Conservation (phyloP, 192 early-diverging fungal genomes). For the Podila verticillata region DNA sequence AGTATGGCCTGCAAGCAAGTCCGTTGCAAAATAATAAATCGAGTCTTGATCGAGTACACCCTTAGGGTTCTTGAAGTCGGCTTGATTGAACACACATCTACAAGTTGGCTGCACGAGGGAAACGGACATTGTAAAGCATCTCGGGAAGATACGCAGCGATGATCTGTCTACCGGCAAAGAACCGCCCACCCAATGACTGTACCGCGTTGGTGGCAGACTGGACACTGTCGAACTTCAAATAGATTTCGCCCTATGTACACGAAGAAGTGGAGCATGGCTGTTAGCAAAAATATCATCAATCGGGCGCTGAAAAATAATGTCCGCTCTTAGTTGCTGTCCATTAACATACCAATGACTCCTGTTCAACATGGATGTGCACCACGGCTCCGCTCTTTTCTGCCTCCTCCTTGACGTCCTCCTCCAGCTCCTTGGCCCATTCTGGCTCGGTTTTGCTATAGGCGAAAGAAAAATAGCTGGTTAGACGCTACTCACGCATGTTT, state of each 20-base stretch:
- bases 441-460: conserved; percentile 78
- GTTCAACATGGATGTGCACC: conserved; percentile 78
- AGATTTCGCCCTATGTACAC: conserved; percentile 77
- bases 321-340: no score
- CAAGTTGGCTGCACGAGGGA: conserved; percentile 67
- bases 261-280: neutral
- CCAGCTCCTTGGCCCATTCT: conserved; percentile 86
- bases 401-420: conserved; percentile 86
- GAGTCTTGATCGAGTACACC: neutral
- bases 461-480: conserved; percentile 3
- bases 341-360: conserved; percentile 60
- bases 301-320: no score
- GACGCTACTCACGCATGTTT: neutral
- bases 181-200: conserved; percentile 80
- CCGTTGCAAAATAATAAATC: no score
- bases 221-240: conserved; percentile 81
- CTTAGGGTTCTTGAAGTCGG: neutral
- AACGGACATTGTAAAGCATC: conserved; percentile 71
- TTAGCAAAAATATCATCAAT: neutral
- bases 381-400: conserved; percentile 82
- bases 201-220: conserved; percentile 74
- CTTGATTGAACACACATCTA: conserved; percentile 26
- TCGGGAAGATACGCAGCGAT: conserved; percentile 68
- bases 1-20: no score
- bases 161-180: conserved; percentile 91